Base-by-base conservation (phyloP, 1,139 yeast species). In the Kluyveromyces sp. region DNA sequence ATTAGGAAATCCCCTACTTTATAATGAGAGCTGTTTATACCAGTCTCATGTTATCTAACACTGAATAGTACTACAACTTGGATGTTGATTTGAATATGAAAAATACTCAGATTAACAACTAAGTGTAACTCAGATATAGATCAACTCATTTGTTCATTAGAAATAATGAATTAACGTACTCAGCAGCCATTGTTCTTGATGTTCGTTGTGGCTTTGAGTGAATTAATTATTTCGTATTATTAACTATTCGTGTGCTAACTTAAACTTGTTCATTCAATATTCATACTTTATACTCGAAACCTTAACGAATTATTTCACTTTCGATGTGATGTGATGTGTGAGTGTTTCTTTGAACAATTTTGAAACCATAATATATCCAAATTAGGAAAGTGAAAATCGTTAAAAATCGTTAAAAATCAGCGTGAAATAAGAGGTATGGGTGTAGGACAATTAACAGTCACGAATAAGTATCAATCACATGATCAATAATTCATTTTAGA, bases 161-260 rank as follows among this genome's bases (percentile, higher is more conserved):
- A 10, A 15, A 5, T 33, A 10, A 27, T n/a, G 28, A 26, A 33
- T 7, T 34, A 51, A 60, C 67, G 63, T 63, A 63, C 67, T 58
- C 60, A 53, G 65, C 64, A 57, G 64, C 66, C 66, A 62, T 63
- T 59, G 39, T 37, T 25, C 26, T 57, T 42, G 50, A 50, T 48
- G 48, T 41, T 53, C 46, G 52, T 49, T 49, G 57, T 50, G 54
- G 57, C 48, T 50, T n/a, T 28, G 21, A 15, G 21, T 15, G 21
- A 15, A 15, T 15, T 15, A 15, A 15, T 15, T 15, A 15, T 15
- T 15, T 15, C 1, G 2, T 2, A 15, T 15, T 15, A 15, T 15
- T 15, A 15, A 15, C 21, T 15, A 15, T 1, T 15, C 21, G 21
- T 15, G 21, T 15, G 21, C 21, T 15, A 15, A 15, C 21, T 15